Conservation (phyloP, 2,329 filamentous ascomycete species). For the Alternaria consortialis region DNA sequence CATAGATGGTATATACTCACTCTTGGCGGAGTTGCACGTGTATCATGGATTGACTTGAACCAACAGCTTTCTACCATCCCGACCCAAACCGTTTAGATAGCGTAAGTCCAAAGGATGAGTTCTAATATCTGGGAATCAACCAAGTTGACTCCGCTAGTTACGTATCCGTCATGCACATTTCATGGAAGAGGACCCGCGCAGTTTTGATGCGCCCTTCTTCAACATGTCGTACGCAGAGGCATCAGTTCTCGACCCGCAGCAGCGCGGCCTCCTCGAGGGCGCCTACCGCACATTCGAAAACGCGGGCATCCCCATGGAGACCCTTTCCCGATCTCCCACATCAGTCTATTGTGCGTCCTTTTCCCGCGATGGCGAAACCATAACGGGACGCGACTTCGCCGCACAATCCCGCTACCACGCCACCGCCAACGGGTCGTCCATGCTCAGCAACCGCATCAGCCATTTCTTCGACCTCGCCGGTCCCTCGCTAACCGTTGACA, state of each 20-base stretch:
- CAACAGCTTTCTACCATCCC: conserved; percentile 14
- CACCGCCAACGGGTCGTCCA: conserved; percentile 27
- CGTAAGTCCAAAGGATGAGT: not conserved
- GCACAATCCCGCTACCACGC: conserved; percentile 12
- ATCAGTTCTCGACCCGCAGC: conserved; percentile 29
- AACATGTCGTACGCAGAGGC: conserved; percentile 16
- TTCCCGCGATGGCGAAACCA: conserved; percentile 7
- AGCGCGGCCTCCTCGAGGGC: conserved; percentile 31
- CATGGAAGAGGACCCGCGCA: conserved; percentile 19
- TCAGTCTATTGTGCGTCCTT: conserved; percentile 22
- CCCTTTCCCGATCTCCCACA: conserved; percentile 18
- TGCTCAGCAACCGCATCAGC: conserved; percentile 35
- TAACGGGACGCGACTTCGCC: conserved; percentile 8
- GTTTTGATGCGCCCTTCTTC: conserved; percentile 32
- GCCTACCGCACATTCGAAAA: conserved; percentile 36
- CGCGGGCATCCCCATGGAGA: conserved; percentile 18
- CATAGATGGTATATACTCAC: too few species aligned
- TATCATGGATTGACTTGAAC: too few species aligned
- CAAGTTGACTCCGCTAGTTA: not conserved
- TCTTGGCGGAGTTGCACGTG: too few species aligned
- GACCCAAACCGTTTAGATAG: conserved; percentile 13
- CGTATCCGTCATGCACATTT: conserved; percentile 17
- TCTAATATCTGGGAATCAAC: not conserved
- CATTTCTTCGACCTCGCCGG: conserved; percentile 33
- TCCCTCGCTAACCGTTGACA: conserved; percentile 30